Evolutionary conservation across 331 rosid genomes (phyloP).

Genomic region (Telfairia occidentalis): DNA sequence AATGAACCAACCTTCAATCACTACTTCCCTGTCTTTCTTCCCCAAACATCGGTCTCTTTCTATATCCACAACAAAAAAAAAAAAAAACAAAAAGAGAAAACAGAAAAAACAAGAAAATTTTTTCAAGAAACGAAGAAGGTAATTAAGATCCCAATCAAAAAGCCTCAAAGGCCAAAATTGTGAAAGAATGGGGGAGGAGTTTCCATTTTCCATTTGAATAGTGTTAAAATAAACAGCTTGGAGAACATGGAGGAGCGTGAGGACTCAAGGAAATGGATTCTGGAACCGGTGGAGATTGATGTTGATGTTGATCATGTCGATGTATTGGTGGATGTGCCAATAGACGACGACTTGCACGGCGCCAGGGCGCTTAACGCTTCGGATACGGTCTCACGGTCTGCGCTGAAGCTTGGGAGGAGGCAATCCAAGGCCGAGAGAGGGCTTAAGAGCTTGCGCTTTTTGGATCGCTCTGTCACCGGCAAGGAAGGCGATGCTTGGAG

Average conservation of each 20-base stretch:
- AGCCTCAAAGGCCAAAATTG: not conserved
- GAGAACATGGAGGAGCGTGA: not conserved
- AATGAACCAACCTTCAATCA: not conserved
- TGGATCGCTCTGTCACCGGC: constrained; percentile 5
- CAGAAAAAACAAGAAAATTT: too few relatives aligned
- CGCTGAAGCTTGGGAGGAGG: not conserved
- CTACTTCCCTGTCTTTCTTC: constrained; percentile 1
- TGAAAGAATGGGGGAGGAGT: too few relatives aligned
- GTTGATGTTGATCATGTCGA: too few relatives aligned
- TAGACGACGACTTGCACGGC: not conserved
- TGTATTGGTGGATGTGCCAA: not conserved
- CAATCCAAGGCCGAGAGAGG: constrained; percentile 5
- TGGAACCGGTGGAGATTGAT: not conserved
- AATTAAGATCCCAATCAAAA: not conserved
- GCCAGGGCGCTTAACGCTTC: too few relatives aligned
- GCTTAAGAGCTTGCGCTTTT: constrained; percentile 8
- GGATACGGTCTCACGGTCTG: not conserved
- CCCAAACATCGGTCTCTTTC: not conserved
- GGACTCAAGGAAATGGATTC: constrained; percentile 1
- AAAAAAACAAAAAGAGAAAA: not conserved
- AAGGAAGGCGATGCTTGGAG: constrained; percentile 12
- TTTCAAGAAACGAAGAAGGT: not conserved
- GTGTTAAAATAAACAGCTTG: too few relatives aligned
- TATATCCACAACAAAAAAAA: not conserved
- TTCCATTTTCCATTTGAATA: too few relatives aligned